A percentile compares a stretch with the other conserved stretches of the same genome.
Evolutionary conservation across 805 yeast genomes (phyloP).

Genomic region (Starmera pachycereana): DNA sequence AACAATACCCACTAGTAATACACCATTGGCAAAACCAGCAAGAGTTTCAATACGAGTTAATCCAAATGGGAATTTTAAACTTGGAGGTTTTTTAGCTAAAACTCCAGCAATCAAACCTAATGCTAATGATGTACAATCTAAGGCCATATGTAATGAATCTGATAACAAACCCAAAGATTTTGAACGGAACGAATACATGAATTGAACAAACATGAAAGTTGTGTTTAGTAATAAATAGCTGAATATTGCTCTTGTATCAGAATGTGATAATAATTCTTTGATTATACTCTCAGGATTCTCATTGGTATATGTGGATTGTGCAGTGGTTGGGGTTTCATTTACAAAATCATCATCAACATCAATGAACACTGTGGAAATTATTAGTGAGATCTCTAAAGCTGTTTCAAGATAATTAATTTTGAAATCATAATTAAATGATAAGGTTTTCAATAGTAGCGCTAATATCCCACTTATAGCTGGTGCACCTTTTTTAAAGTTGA

Average conservation of each 20-base stretch:
- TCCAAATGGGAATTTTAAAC: conserved; percentile 78
- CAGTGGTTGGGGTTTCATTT: not conserved
- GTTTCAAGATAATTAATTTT: conserved; percentile 1
- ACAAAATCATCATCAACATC: conserved; percentile 8
- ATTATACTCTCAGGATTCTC: conserved; percentile 8
- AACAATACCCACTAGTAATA: conserved; percentile 78
- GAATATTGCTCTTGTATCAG: conserved; percentile 82
- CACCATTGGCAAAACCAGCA: conserved; percentile 94
- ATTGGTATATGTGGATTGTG: not conserved
- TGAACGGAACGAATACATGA: conserved; percentile 84
- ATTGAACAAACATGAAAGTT: conserved; percentile 89
- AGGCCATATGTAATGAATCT: conserved; percentile 92
- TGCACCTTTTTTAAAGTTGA: conserved; percentile 8
- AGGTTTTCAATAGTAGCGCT: conserved; percentile 23
- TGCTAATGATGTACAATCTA: conserved; percentile 85
- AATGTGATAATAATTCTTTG: conserved; percentile 23
- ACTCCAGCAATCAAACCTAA: conserved; percentile 84
- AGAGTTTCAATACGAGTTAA: conserved; percentile 76
- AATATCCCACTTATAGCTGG: conserved; percentile 19
- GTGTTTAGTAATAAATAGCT: conserved; percentile 78
- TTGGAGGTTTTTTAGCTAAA: conserved; percentile 46
- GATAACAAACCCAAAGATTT: conserved; percentile 85
- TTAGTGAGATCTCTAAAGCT: conserved; percentile 16
- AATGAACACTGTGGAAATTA: conserved; percentile 15
- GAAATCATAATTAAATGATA: conserved; percentile 21